Evolutionary conservation across 148 eudicot species (phyloP), one percentile per base, ranked within the genome.

Genomic region (Rhododendron simsii): DNA sequence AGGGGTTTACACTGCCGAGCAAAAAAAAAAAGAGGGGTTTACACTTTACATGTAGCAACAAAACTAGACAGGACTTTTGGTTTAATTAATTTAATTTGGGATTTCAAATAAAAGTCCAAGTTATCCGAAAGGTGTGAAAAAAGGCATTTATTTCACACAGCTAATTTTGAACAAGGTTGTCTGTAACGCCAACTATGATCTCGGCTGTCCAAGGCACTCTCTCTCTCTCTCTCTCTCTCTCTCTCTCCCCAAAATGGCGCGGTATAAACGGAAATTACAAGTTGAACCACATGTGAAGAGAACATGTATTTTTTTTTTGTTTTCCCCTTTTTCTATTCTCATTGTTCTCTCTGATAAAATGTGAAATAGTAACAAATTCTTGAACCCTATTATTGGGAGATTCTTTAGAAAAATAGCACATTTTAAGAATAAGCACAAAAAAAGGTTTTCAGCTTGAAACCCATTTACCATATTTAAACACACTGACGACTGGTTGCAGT

Each of bases 101-200:
- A 15, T 83, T 44, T 45, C 73, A 79, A 82, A 63, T 33, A 26
- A 67, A 84, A 69, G 47, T 63, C 26, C 75, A 37, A 18, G 14
- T 59, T 33, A 37, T 81, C 48, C 48, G 13, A 20, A 57, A 20
- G 45, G 33, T 39, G 84, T 82, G 48, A 79, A 82, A 84, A 55
- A 80, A 78, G 82, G 73, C 69, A 71, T 71, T 71, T 71, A 71
- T 71, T 83, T 83, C 77, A 87, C 77, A 86, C 82, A 74, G 21
- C 88, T 44, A 77, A 87, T 45, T 83, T 83, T 23, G 57, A 35
- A 63, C 81, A 80, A 47, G 71, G 5, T 84, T 48, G 15, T 30
- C 41, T 84, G 76, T 87, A 86, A 86, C 85, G 83, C 85, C 87
- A 79, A 37, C 80, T 47, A 61, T 37, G 74, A 82, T 82, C 75